Evolutionary conservation across 2,329 filamentous ascomycete genomes (phyloP), one percentile per base, ranked within the genome.

Genomic region (Raffaelea ambrosiae): DNA sequence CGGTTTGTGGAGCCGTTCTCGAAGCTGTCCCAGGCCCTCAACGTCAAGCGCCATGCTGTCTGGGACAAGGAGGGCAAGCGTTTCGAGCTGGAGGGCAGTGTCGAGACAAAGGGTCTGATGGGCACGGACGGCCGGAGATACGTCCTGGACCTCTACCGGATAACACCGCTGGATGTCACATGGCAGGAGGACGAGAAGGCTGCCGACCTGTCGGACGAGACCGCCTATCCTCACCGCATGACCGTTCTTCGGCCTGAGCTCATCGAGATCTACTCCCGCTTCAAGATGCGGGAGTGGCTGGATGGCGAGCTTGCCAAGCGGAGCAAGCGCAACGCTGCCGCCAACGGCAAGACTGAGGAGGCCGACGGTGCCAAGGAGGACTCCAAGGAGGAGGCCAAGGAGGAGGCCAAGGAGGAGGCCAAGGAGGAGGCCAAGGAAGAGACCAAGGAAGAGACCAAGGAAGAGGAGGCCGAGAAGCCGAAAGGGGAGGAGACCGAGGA

Each of bases 41-140:
- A 85, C 56, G 86, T 96, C 50, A 97, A 97, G 77, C 86, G 86
- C 68, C 93, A 98, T 64, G 75, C 89, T 40, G 94, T 98, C 4
- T 98, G 93, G 93, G 93, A 98, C 67, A 97, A 97, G 74, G 88
- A 95, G 58, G 81, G 83, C 56, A 86, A 89, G 67, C 81, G 85
- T 52, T 89, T 95, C 59, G 88, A 96, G 53, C 75, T 98, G 3
- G 91, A 97, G 66, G 88, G 87, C 38, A 97, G 90, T 59, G 90
- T 98, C 14, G 93, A 98, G 68, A 98, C 93, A 46, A 98, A 98
- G 72, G 93, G 93, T 46, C 73, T 98, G n/a, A 74, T 98, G 58
- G 93, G 93, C 43, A 98, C 93, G 1, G 93, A 98, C 61, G 93
- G 90, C 35, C 81, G 93, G 58, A 96, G 95, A 64, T 98, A 98